Evolutionary conservation across 2,329 filamentous ascomycete species (phyloP).

Genomic region (Bimuria novae-zelandiae): DNA sequence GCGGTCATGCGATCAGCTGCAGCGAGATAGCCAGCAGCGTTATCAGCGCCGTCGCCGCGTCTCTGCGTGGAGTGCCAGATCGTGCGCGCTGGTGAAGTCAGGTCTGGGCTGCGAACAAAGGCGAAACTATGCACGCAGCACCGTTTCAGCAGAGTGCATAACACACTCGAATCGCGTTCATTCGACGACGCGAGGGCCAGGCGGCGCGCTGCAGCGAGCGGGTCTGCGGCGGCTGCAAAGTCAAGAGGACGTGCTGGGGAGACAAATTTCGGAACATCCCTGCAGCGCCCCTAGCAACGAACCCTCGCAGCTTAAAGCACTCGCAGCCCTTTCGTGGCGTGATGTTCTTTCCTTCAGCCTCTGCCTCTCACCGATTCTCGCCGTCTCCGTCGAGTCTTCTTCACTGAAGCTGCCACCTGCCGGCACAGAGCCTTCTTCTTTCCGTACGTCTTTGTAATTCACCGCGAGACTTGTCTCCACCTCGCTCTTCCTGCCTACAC

Average conservation of each 20-base stretch:
- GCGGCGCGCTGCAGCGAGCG: conserved; percentile 31
- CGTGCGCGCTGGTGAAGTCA: too few relatives aligned
- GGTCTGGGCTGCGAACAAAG: not conserved
- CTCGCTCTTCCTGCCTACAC: conserved; percentile 21
- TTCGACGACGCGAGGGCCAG: conserved; percentile 26
- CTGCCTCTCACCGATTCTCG: conserved; percentile 30
- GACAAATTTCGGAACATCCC: conserved; percentile 42
- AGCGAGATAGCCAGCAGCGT: conserved; percentile 9
- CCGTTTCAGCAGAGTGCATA: conserved; percentile 42
- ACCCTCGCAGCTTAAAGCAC: conserved; percentile 43
- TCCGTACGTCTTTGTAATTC: conserved; percentile 42
- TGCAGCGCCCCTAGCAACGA: conserved; percentile 43
- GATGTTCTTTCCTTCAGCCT: conserved; percentile 38
- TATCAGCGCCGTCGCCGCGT: not conserved
- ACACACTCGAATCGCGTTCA: conserved; percentile 34
- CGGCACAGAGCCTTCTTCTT: conserved; percentile 35
- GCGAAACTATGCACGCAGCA: conserved; percentile 31
- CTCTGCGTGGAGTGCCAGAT: too few relatives aligned
- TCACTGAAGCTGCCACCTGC: conserved; percentile 32
- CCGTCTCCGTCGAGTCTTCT: conserved; percentile 34
- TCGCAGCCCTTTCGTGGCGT: conserved; percentile 35
- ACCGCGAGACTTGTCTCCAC: conserved; percentile 28
- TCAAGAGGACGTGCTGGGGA: conserved; percentile 35
- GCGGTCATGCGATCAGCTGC: conserved; percentile 33
- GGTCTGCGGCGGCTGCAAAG: conserved; percentile 35